Evolutionary conservation across 345 rosid species (phyloP), one percentile per base, ranked within the genome.

Genomic region (Clausena lansium): DNA sequence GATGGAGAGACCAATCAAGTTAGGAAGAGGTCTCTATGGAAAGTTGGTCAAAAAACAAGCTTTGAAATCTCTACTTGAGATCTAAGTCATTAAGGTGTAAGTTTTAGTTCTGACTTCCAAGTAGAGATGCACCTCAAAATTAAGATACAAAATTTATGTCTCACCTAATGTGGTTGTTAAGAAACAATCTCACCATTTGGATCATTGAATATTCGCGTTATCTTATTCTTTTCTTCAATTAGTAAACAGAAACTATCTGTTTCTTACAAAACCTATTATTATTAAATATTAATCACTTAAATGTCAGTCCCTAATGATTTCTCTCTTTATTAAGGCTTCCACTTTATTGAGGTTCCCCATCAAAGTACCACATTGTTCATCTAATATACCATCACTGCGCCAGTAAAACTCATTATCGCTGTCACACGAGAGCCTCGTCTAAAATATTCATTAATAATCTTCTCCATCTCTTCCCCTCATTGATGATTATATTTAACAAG

Each of bases 21-120:
- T 87, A 66, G 94, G 93, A 45, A 91, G 85, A 76, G 96, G 98
- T 8, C 47, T 92, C 15, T 87, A 90, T 81, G 91, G 99, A 32
- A 95, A 91, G 81, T 89, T 89, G 5, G 83, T 90, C 54, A 95
- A 87, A 80, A 95, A 87, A 78, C 92, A 91, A 80, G 95, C 92
- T 59, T 60, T 93, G 79, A 90, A 78, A 79, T 72, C 84, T 57
- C 92, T 95, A 52, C 84, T 92, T 83, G 91, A 85, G 76, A 41
- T 58, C 67, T 67, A 55, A 63, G 68, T 70, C 52, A 50, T 69
- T 58, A 75, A 39, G 52, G 52, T 33, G 22, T 8, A 5, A n/a
- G 38, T n/a, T 41, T 41, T 11, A 11, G 47, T 11, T 41, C 15
- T 11, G 15, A 41, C 47, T 41, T 41, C 47, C 14, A 1, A 38